Evolutionary conservation across 495 filamentous ascomycete genomes (phyloP), one percentile per base, ranked within the genome.

Genomic region (Penicillium riverlandense): DNA sequence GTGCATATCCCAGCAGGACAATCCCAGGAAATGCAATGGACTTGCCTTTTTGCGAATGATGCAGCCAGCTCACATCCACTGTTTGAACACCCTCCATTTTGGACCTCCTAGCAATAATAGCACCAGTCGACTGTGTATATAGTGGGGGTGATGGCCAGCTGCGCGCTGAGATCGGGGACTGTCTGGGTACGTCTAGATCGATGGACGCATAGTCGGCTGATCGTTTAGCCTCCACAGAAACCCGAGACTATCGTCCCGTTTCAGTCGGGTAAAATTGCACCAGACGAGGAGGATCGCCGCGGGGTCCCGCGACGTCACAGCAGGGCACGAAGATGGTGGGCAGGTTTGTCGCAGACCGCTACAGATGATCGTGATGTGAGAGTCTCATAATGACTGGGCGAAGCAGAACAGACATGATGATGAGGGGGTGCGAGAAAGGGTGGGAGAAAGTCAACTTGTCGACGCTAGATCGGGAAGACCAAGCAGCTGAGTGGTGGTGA

Each of bases 41-140:
- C 71, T 67, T 54, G 74, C 80, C 78, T 78, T 72, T 79, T 41
- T 76, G 77, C 36, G 80, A 75, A 53, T 82, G 79, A 62, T 84
- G 81, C 38, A 84, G 72, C 81, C 81, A 85, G 63, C 72, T 78
- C 44, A 85, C 80, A 64, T 85, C 81, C 41, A 85, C 77, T 14
- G 80, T 81, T 57, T 83, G 74, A 47, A 81, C 71, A 32, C 70
- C 72, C 58, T 84, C 80, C 80, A 78, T 78, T 15, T 57, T 66
- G 50, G 42, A 35, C 15, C n/a, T 29, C 31, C 37, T 44, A n/a
- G 28, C 36, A 22, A 22, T 3, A 22, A 22, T 22, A 22, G 22
- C 22, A 22, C 22, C 22, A 6, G 22, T 22, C 22, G 22, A 22
- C 22, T 22, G 22, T 22, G 22, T 22, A 22, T 22, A 22, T 22